These are phyloP conservation scores for Malbranchea zuffiana DNA, from an alignment of 2,329 filamentous ascomycete genomes.

Conservation along the genomic window DNA sequence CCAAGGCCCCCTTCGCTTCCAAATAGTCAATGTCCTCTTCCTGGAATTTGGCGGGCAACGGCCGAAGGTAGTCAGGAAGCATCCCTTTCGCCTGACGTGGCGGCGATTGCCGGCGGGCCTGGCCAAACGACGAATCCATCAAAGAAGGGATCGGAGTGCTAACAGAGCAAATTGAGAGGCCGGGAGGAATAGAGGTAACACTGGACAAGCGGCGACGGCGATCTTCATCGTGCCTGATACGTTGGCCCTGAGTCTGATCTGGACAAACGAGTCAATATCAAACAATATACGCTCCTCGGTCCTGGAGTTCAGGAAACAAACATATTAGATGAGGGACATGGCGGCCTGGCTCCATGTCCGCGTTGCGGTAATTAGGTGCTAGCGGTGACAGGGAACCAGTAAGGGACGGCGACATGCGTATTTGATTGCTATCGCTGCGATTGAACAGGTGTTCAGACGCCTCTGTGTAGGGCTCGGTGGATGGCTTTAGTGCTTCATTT, in stretches of 20 bases:
- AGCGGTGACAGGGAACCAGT: slow-evolving; percentile 21
- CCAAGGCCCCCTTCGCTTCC: slow-evolving; percentile 70
- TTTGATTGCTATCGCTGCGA: too few species aligned
- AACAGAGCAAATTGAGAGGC: slow-evolving; percentile 28
- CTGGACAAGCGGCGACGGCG: slow-evolving; percentile 39
- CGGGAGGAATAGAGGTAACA: slow-evolving; percentile 26
- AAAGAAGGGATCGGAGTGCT: slow-evolving; percentile 23
- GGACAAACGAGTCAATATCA: slow-evolving; percentile 12
- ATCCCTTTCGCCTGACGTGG: slow-evolving; percentile 36
- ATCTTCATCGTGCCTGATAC: slow-evolving; percentile 34
- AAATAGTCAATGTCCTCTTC: slow-evolving; percentile 76
- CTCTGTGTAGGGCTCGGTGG: slow-evolving; percentile 27
- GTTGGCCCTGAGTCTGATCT: slow-evolving; percentile 41
- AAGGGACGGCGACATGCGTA: slow-evolving; percentile 15
- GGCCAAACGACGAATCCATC: slow-evolving; percentile 13
- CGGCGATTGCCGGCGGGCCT: slow-evolving; percentile 34
- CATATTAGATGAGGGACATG: slow-evolving; percentile 56
- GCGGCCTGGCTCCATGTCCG: slow-evolving; percentile 40
- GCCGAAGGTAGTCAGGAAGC: slow-evolving; percentile 62
- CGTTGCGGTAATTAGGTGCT: slow-evolving; percentile 37
- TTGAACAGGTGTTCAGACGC: slow-evolving; percentile 27
- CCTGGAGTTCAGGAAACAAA: slow-evolving; percentile 31
- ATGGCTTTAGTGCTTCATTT: slow-evolving; percentile 25
- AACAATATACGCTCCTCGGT: neutral
- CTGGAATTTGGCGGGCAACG: slow-evolving; percentile 64